phyloP scores from a whole-genome alignment of 2,329 filamentous ascomycete species.

The Alternaria tenuissima region DNA sequence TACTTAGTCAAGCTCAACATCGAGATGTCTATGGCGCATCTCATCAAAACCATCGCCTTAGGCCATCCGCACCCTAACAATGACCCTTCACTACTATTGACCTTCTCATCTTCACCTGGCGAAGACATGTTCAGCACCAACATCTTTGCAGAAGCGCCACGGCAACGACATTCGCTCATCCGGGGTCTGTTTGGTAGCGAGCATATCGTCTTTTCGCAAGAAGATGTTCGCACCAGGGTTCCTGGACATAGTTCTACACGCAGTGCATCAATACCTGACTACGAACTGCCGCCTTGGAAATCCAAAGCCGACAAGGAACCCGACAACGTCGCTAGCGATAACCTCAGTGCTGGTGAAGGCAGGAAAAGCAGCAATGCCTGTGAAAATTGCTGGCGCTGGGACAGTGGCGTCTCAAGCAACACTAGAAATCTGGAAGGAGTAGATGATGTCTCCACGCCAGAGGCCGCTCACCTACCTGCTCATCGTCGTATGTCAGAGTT shows the following conservation, averaged over 20 bases:
- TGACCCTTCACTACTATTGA: not conserved
- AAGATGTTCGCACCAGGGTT: slow-evolving; percentile 7
- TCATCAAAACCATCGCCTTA: slow-evolving; percentile 48
- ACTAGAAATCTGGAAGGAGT: not conserved
- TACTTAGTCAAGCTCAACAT: slow-evolving; percentile 58
- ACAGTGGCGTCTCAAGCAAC: not conserved
- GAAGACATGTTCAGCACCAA: not conserved
- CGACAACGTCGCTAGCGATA: not conserved
- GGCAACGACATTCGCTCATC: slow-evolving; percentile 15
- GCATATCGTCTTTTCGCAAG: not conserved
- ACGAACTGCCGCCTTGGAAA: not conserved
- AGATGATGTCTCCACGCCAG: not conserved
- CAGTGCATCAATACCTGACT: slow-evolving; percentile 5
- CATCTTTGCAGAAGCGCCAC: slow-evolving; percentile 11
- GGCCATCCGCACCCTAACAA: slow-evolving; percentile 13
- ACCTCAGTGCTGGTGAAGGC: not conserved
- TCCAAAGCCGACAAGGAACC: not conserved
- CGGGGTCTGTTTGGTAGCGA: slow-evolving; percentile 18
- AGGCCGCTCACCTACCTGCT: not conserved
- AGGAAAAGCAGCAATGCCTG: no score
- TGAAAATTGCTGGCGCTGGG: not conserved
- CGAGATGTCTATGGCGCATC: slow-evolving; percentile 46
- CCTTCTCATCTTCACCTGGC: slow-evolving; percentile 6
- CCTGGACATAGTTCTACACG: slow-evolving; percentile 19
- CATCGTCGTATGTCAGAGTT: not conserved